Base-by-base conservation (phyloP, 139 green algal species). In the Protoeuglena noctilucae region DNA sequence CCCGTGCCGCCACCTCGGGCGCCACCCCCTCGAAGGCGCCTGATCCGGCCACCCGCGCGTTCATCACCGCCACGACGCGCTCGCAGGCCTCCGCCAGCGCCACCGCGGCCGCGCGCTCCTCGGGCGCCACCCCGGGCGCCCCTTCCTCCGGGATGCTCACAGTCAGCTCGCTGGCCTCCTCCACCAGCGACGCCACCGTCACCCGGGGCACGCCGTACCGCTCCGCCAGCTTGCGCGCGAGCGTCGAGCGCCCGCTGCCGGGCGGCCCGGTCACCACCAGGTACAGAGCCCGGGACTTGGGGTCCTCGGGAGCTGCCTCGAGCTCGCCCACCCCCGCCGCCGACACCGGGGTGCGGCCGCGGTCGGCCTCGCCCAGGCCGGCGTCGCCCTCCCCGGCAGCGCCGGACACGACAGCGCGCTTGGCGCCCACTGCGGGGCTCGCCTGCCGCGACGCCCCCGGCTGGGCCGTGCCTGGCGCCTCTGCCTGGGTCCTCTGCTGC, bases 171-270 rank as follows among this genome's bases (percentile, higher is more conserved):
- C n/a, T n/a, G 53, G 50, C 55, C 30, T 62, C 70, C 57, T 63
- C 29, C 30, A 87, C 28, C 31, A 82, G 59, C 3, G 67, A 55
- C 43, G 80, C 67, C 22, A 85, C 29, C 1, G 50, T 64, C 6
- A 54, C 56, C 9, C 55, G 48, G 6, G 62, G 63, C 29, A 81
- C 27, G 26, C 48, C 54, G 53, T 88, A 84, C 9, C 73, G 68
- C 24, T 67, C 43, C 4, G 50, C 56, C 30, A 86, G 40, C 41
- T 30, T 40, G 25, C 27, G 3, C 45, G 45, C 56, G 4, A 54
- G 56, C 7, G 22, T 24, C 17, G 21, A 41, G 18, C 26, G 7
- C 26, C 45, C 45, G 29, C 26, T 58, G 46, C 21, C 21, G 7
- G 9, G 9, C 9, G 46, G 23, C 9, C 30, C 30, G 28, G 17